Percentiles rank a stretch among this genome's conserved stretches.
These are phyloP conservation scores for Posidonia oceanica DNA, from an alignment of 116 monocot genomes.

Conservation along the genomic window DNA sequence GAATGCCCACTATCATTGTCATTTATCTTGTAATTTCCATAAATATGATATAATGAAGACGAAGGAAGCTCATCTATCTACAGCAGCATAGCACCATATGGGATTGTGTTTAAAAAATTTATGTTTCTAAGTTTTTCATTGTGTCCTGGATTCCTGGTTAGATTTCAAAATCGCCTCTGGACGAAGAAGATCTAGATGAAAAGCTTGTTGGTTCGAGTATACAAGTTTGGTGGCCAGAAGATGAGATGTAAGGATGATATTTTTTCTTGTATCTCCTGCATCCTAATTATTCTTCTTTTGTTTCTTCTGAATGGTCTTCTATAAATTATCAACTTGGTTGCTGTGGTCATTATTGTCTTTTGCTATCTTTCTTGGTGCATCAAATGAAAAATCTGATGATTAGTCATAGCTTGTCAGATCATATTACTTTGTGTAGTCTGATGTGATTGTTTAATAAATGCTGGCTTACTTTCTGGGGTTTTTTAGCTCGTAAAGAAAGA, in stretches of 20 bases:
- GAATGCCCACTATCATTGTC: no score
- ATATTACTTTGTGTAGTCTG: no score
- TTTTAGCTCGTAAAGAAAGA: no score
- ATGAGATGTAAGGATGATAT: slow-evolving; percentile 34
- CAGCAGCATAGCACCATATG: neutral
- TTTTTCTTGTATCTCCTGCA: neutral
- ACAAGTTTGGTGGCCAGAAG: slow-evolving; percentile 91
- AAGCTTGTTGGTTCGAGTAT: slow-evolving; percentile 54
- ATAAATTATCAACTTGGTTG: neutral
- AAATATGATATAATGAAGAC: neutral
- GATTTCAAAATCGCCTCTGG: slow-evolving; percentile 20
- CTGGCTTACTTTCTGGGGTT: no score
- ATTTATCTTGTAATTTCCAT: no score
- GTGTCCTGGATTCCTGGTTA: slow-evolving; percentile 5
- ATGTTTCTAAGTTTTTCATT: neutral
- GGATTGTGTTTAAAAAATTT: neutral
- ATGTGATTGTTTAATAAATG: no score
- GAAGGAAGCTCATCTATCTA: neutral
- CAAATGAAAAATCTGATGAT: no score
- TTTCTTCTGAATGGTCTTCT: neutral
- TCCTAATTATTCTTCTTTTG: neutral
- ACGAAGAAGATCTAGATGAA: slow-evolving; percentile 24
- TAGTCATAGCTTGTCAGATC: no score
- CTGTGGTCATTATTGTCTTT: no score
- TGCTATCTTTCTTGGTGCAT: no score